phyloP scores from a whole-genome alignment of 2,329 filamentous ascomycete genomes.

The Monascus ruber region DNA sequence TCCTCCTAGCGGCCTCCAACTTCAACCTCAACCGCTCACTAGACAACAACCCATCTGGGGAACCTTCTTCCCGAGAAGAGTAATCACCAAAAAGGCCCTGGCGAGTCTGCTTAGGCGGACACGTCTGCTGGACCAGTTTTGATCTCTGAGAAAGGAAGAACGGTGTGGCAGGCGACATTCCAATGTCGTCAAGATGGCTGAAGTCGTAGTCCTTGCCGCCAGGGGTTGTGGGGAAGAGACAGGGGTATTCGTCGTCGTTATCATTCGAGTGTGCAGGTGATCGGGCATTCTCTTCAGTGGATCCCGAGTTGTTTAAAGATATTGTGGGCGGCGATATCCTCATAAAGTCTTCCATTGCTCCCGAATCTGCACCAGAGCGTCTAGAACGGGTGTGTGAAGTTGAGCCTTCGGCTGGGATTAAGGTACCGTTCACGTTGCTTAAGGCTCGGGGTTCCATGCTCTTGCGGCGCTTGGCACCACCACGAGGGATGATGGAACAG shows the following conservation, averaged over 20 bases:
- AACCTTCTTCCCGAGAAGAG: no score
- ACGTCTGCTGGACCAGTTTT: constrained; percentile 40
- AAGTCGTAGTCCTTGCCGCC: constrained; percentile 21
- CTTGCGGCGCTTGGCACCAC: constrained; percentile 61
- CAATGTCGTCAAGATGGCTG: constrained; percentile 24
- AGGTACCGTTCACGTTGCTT: constrained; percentile 55
- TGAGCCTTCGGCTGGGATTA: constrained; percentile 33
- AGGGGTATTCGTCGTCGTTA: no score
- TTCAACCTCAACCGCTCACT: constrained; percentile 17
- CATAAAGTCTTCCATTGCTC: constrained; percentile 22
- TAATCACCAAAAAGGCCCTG: constrained; percentile 26
- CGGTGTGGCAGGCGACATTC: constrained; percentile 35
- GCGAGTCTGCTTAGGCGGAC: constrained; percentile 41
- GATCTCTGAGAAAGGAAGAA: constrained; percentile 34
- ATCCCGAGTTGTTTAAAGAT: constrained; percentile 7
- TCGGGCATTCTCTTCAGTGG: constrained; percentile 9
- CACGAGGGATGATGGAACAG: constrained; percentile 54
- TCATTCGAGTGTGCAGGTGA: background rate
- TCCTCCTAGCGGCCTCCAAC: constrained; percentile 60
- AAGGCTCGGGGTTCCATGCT: constrained; percentile 68
- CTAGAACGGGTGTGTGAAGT: constrained; percentile 16
- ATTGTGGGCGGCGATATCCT: constrained; percentile 20
- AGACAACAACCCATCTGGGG: no score
- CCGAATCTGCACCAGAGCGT: constrained; percentile 16
- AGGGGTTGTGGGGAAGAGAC: constrained; percentile 20